Conservation (phyloP, 1,284 basidiomycete genomes). For the Phlebopus sp. region DNA sequence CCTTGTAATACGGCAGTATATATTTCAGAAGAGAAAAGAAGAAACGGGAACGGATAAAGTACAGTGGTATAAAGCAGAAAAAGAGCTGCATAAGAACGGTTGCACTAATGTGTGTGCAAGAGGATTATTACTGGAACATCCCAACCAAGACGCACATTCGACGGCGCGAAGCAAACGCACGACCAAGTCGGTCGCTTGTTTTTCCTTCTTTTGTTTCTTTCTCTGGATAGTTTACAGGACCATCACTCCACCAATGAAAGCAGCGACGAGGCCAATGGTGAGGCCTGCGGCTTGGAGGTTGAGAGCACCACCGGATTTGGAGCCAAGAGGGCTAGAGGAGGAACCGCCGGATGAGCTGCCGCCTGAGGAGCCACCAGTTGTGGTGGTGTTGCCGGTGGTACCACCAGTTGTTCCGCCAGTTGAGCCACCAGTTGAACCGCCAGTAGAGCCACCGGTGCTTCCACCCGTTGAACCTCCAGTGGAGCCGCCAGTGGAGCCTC, state of each 20-base stretch:
- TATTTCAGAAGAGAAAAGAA: no score
- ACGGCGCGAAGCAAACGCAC: no score
- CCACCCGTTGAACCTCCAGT: neutral
- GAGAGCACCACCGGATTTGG: conserved; percentile 2
- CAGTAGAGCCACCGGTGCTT: neutral
- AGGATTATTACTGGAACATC: no score
- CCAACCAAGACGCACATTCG: no score
- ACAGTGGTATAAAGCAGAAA: no score
- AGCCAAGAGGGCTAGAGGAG: neutral
- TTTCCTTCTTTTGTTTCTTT: no score
- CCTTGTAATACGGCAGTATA: neutral
- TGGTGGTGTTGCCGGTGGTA: neutral
- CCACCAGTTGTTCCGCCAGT: neutral
- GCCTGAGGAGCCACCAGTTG: neutral
- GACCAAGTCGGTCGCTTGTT: no score
- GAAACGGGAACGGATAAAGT: no score
- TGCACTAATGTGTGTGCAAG: no score
- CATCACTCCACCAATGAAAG: conserved; percentile 9
- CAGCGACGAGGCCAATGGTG: conserved; percentile 3
- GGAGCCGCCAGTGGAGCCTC: neutral
- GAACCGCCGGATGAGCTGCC: conserved; percentile 1
- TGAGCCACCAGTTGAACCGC: conserved; percentile 1
- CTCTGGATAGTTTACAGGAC: conserved; percentile 4
- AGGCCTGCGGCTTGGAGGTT: conserved; percentile 6
- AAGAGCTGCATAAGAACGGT: no score